Percentiles rank a stretch among this genome's conserved stretches.
Evolutionary conservation across 2,329 filamentous ascomycete genomes (phyloP).

Genomic region (Cladobotryum mycophilum): DNA sequence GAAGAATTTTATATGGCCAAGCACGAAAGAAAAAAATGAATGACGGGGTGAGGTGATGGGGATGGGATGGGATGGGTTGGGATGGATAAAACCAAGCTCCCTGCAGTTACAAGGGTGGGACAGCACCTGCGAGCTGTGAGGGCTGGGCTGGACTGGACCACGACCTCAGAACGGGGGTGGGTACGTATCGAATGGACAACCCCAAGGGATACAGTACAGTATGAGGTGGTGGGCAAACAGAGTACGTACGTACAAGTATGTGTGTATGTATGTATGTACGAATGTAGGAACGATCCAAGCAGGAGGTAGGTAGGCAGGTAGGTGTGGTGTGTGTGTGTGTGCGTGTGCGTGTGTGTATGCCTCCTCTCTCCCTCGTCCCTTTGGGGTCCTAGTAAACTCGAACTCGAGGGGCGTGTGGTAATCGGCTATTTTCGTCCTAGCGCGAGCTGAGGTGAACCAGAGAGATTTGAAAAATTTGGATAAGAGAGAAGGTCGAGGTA

Average conservation of each 20-base stretch:
- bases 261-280: too few relatives aligned
- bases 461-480: conserved; percentile 1
- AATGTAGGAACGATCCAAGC: conserved; percentile 18
- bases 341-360: too few relatives aligned
- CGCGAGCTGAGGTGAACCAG: conserved; percentile 2
- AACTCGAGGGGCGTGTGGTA: conserved; percentile 19
- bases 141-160: too few relatives aligned
- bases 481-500: not conserved
- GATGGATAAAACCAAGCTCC: not conserved
- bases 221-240: too few relatives aligned
- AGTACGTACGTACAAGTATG: not conserved
- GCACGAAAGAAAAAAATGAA: conserved; percentile 17
- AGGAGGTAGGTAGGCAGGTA: conserved; percentile 13
- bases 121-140: too few relatives aligned
- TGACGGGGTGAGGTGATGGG: conserved; percentile 24
- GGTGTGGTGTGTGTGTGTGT: too few relatives aligned
- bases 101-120: too few relatives aligned
- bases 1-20: conserved; percentile 28
- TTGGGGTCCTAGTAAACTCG: conserved; percentile 12
- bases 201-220: too few relatives aligned
- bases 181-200: too few relatives aligned
- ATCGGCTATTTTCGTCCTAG: conserved; percentile 29
- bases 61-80: too few relatives aligned
- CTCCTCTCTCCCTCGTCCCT: conserved; percentile 2
- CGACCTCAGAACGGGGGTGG: too few relatives aligned